Base-by-base conservation (phyloP, 306 rosid genomes). In the Quercus engelmannii region DNA sequence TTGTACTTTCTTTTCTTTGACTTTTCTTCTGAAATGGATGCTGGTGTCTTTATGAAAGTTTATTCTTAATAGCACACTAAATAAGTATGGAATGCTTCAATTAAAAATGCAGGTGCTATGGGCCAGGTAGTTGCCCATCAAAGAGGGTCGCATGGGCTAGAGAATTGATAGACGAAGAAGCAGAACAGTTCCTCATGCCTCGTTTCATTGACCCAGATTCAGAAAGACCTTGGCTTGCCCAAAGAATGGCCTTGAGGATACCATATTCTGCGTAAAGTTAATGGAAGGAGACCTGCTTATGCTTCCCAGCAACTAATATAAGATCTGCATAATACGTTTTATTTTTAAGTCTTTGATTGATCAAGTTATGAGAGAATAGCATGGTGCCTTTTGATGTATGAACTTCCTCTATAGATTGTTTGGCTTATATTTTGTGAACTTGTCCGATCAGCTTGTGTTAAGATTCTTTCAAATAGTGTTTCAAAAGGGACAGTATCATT, bases 191-290 rank as follows among this genome's bases (percentile, higher is more conserved):
- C 89, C 86, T 94, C 11, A 76, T 73, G 83, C 97, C 91, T 82
- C 4, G 51, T 28, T 94, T 83, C 80, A 87, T 94, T 71, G 98
- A 92, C 69, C 97, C 98, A 5, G 88, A 92, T 65, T 55, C 77
- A 26, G 62, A 82, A 31, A 87, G 83, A 85, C 94, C 97, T 76
- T 92, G 98, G 97, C 97, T 94, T 80, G 88, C 93, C 55, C 97
- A 82, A 81, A 92, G 82, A 83, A 86, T 94, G 98, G 93, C 91
- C 61, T 63, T 81, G 59, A 92, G 79, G 85, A 78, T 92, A 67
- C 97, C 97, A 38, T 85, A 76, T 84, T 92, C 97, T 69, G 97
- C 97, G 43, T 92, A 77, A 84, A 49, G 72, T 70, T 77, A 2
- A 55, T 30, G 11, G 19, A 25, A 79, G 56, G 64, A 57, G 78